Evolutionary conservation across 305 asterid genomes (phyloP).

Genomic region (Solanum chacoense): DNA sequence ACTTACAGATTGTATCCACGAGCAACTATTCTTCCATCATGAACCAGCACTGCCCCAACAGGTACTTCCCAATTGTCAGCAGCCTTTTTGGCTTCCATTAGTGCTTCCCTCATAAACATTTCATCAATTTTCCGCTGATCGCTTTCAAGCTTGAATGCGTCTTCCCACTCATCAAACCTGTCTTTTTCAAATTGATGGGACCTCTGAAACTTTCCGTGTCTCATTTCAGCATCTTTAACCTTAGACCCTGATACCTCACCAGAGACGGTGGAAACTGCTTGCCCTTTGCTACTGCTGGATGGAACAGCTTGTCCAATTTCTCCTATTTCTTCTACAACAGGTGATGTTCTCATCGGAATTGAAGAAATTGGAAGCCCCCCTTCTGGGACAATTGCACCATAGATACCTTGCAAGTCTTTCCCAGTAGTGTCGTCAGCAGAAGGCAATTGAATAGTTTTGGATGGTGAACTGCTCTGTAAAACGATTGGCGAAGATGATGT

Average conservation of each 20-base stretch:
- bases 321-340: constrained; percentile 13
- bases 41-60: constrained; percentile 93
- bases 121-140: constrained; percentile 69
- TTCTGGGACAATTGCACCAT: constrained; percentile 11
- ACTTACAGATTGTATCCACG: constrained; percentile 95
- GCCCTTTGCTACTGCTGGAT: constrained; percentile 29
- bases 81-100: constrained; percentile 83
- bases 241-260: constrained; percentile 24
- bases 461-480: constrained; percentile 21
- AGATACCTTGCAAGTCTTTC: constrained; percentile 10
- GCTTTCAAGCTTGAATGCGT: constrained; percentile 61
- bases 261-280: constrained; percentile 15
- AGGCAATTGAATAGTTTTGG: constrained; percentile 21
- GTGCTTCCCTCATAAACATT: constrained; percentile 89
- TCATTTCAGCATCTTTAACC: constrained; percentile 27
- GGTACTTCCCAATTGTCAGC: constrained; percentile 98
- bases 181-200: constrained; percentile 55
- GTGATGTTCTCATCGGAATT: constrained; percentile 28
- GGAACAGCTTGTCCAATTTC: constrained; percentile 26
- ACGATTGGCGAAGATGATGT: constrained; percentile 28
- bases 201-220: constrained; percentile 46
- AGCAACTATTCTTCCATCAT: constrained; percentile 73
- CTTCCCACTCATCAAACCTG: constrained; percentile 88
- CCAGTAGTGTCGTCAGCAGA: constrained; percentile 26
- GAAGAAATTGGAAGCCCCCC: constrained; percentile 31